phyloP scores from a whole-genome alignment of 2,329 filamentous ascomycete species.

The Chrysoporthe deuterocubensis region DNA sequence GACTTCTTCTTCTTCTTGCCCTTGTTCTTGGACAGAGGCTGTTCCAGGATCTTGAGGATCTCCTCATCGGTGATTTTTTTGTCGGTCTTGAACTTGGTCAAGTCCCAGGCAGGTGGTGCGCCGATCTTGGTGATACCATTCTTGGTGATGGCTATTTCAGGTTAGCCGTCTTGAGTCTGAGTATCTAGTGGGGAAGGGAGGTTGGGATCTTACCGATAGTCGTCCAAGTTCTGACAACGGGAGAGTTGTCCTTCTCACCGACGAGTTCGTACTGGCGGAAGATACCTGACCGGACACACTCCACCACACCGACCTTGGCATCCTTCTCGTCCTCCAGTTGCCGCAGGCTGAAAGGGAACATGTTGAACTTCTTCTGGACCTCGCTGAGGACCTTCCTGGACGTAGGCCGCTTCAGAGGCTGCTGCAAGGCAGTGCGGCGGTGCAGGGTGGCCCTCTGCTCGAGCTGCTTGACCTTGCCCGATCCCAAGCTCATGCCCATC shows the following conservation, averaged over 20 bases:
- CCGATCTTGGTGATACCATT: conserved; percentile 90
- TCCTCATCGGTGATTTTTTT: conserved; percentile 99
- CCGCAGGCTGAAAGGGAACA: conserved; percentile 95
- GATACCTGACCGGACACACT: conserved; percentile 91
- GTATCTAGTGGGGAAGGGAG: conserved; percentile 26
- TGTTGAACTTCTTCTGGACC: conserved; percentile 95
- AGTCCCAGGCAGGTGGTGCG: conserved; percentile 73
- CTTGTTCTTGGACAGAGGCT: conserved; percentile 83
- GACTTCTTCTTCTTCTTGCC: conserved; percentile 91
- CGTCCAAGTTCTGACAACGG: conserved; percentile 85
- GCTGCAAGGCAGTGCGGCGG: conserved; percentile 89
- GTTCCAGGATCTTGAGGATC: conserved; percentile 90
- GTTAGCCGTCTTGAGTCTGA: conserved; percentile 32
- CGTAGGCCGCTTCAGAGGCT: conserved; percentile 90
- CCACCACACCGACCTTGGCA: conserved; percentile 93
- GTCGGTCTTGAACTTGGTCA: conserved; percentile 86
- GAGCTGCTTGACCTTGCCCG: conserved; percentile 92
- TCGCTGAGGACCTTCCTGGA: conserved; percentile 92
- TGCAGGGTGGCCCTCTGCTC: conserved; percentile 89
- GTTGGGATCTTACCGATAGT: conserved; percentile 75
- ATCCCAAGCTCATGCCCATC: conserved; percentile 87
- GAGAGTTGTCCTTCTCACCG: conserved; percentile 85
- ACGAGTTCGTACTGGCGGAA: conserved; percentile 96
- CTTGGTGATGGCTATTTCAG: conserved; percentile 82
- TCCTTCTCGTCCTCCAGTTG: conserved; percentile 96